Evolutionary conservation across 164 flowering plant species (phyloP).

Genomic region (Stephania yunnanensis): DNA sequence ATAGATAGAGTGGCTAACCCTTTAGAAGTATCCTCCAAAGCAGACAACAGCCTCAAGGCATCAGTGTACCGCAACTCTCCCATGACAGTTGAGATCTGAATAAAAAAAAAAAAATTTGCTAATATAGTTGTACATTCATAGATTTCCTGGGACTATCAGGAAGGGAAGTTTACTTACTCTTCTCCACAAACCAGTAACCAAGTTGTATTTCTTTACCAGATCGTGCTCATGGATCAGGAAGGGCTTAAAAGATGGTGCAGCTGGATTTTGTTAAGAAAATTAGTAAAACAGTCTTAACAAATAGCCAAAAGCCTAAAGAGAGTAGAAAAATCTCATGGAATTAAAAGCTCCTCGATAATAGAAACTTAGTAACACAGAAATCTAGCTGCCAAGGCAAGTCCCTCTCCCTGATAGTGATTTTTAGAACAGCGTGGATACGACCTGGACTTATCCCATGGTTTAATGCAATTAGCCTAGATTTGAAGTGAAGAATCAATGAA

Average conservation of each 20-base stretch:
- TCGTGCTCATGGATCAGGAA: conserved; percentile 72
- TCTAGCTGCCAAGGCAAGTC: background rate
- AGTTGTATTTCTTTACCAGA: conserved; percentile 69
- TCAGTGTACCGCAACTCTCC: conserved; percentile 82
- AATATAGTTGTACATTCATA: conserved; percentile 6
- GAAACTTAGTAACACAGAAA: background rate
- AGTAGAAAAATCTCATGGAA: background rate
- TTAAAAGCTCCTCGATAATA: background rate
- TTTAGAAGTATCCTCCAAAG: conserved; percentile 73
- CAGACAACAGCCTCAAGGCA: conserved; percentile 59
- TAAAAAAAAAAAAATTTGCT: conserved; percentile 1
- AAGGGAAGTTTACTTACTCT: conserved; percentile 53
- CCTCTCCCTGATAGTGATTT: background rate
- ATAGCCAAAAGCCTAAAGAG: conserved; percentile 2
- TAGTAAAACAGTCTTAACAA: background rate
- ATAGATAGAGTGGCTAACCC: conserved; percentile 44
- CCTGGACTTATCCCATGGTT: no score
- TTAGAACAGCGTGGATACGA: no score
- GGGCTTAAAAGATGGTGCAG: conserved; percentile 66
- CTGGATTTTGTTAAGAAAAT: conserved; percentile 50
- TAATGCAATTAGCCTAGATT: no score
- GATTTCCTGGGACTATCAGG: background rate
- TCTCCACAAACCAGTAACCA: conserved; percentile 86
- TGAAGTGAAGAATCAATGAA: no score
- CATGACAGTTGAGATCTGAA: conserved; percentile 70